Evolutionary conservation across 176 grass and related monocot genomes (phyloP).

Genomic region (Alopecurus myosuroides): DNA sequence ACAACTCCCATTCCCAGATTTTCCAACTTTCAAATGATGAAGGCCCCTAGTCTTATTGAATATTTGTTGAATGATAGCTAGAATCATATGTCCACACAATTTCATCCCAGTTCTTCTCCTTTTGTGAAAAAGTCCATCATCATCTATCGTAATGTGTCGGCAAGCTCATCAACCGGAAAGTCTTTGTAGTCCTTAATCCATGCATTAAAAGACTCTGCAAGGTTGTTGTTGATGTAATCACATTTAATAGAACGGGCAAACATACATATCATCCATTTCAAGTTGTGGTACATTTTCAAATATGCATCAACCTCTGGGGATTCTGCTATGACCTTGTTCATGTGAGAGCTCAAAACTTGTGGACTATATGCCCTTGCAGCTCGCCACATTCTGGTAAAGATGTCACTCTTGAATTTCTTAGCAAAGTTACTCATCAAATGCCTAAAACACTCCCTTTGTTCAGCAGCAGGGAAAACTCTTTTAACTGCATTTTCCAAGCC

Average conservation of each 20-base stretch:
- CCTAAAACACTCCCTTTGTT: neutral
- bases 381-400: neutral
- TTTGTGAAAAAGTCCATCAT: neutral
- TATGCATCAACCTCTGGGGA: neutral
- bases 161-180: neutral
- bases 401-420: neutral
- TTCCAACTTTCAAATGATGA: neutral
- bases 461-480: neutral
- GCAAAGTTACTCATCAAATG: neutral
- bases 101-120: neutral
- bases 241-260: neutral
- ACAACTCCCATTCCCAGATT: neutral
- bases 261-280: neutral
- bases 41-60: neutral
- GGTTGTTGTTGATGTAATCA: neutral
- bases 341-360: neutral
- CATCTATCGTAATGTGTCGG: neutral
- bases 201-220: neutral
- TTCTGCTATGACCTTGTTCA: neutral
- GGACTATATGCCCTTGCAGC: neutral
- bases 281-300: neutral
- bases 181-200: neutral
- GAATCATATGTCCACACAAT: neutral
- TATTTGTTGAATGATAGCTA: neutral
- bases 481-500: neutral